These are phyloP conservation scores for Pholiota conissans DNA, from an alignment of 768 basidiomycete genomes.

Conservation along the genomic window DNA sequence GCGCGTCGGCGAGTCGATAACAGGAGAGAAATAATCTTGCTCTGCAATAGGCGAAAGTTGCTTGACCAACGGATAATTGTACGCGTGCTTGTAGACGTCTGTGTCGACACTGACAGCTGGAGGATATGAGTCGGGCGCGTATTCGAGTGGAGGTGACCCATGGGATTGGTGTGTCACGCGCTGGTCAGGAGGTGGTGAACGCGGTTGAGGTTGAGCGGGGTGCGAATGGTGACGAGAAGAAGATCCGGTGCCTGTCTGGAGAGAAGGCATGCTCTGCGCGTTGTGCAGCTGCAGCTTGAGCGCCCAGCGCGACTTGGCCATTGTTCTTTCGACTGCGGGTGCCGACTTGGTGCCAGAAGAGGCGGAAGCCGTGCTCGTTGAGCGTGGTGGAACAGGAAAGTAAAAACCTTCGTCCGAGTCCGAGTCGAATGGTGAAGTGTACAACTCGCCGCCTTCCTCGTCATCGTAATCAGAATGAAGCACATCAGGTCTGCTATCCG, in stretches of 20 bases:
- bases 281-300: conserved; percentile 21
- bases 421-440: conserved; percentile 18
- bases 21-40: conserved; percentile 59
- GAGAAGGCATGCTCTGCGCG: conserved; percentile 10
- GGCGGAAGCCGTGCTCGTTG: conserved; percentile 4
- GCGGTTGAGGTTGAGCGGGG: background rate
- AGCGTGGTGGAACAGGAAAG: conserved; percentile 3
- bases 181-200: background rate
- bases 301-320: conserved; percentile 22
- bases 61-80: conserved; percentile 40
- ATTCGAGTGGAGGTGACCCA: conserved; percentile 1
- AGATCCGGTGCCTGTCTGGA: background rate
- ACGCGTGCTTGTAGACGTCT: conserved; percentile 36
- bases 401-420: conserved; percentile 11
- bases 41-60: conserved; percentile 70
- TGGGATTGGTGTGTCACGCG: background rate
- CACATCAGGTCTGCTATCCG: background rate
- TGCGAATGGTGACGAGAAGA: background rate
- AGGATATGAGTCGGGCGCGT: conserved; percentile 11
- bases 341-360: conserved; percentile 4
- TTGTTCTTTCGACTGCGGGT: conserved; percentile 3
- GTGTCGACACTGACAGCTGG: conserved; percentile 16
- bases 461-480: conserved; percentile 9
- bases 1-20: conserved; percentile 12
- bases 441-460: conserved; percentile 16